Evolutionary conservation across 352 stramenopile genomes (phyloP), one percentile per base, ranked within the genome.

Genomic region (Pythium phragmitis): DNA sequence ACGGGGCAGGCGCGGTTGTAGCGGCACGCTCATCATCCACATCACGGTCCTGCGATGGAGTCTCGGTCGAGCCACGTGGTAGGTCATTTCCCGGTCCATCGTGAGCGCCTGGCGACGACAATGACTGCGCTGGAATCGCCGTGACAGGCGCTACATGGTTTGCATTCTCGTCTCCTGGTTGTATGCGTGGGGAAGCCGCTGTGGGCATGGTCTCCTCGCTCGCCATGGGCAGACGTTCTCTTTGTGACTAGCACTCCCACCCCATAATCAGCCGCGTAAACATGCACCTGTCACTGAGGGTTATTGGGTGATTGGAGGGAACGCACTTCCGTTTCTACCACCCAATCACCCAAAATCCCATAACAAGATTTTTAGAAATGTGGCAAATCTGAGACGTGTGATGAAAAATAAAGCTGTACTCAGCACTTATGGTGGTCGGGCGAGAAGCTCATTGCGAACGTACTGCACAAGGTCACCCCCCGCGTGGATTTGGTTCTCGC

Each of bases 391-490:
- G 59, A 17, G 59, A 66, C 59, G 49, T 66, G 59, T 66, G 58
- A 57, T 7, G n/a, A 45, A 33, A 39, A 6, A 39, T 0, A 3
- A 39, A 23, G 52, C 30, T 23, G 34, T 13, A 39, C 21, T 30
- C 26, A 30, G 21, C 1, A 30, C 26, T 30, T 30, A 30, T 30
- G 26, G 26, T 30, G 26, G 26, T 30, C 26, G 14, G 39, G 14
- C 17, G 39, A 43, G 14, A 23, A 68, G 8, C n/a, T 59, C 48
- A n/a, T 80, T 54, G 6, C 72, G 75, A 6, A 87, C 67, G 36
- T 57, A 75, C 28, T 67, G 57, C 19, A 60, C 19, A 16, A 67
- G 19, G 3, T 54, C 34, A 26, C 56, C 60, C 13, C 14, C 51
- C 46, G 26, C 21, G 51, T 67, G 60, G 41, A 28, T 36, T 41